Evolutionary conservation across 1,139 yeast genomes (phyloP), one percentile per base, ranked within the genome.

Genomic region (Maudiozyma humilis): DNA sequence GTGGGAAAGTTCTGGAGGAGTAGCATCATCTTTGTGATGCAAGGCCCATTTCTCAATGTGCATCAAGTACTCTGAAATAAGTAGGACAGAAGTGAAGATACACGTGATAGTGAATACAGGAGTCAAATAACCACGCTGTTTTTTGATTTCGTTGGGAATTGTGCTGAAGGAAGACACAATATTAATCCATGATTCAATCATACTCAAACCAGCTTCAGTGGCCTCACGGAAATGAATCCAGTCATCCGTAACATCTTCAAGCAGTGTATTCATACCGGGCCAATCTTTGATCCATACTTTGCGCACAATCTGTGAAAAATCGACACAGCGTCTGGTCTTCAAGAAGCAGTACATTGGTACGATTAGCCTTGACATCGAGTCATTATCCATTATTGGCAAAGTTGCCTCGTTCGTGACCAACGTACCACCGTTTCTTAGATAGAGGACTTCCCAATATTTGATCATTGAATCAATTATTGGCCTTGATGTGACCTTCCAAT

Each of bases 41-140:
- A 59, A 54, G 1, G 75, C 73, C 73, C 75, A 71, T 37, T 63
- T 66, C 56, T 82, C 89, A 33, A 81, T 65, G 13, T 70, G 66
- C 47, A 72, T 71, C 50, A 82, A 64, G 54, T 78, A 80, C 45
- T 80, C 84, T 2, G 86, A 75, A 41, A 82, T 69, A 34, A 82
- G 64, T 43, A 81, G 62, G 3, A 78, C 66, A 1, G 87, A 69
- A 1, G 80, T 73, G 57, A 80, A 82, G 19, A 81, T 70, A 56
- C 85, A 78, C 0, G 85, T 78, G 38, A 82, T 74, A 53, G 83
- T 80, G 58, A 81, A 80, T 14, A 82, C 82, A 2, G 93, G 91
- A 0, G 89, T 81, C 52, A 86, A 69, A 42, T 44, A 48, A 32
- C 80, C 72, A 0, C 84, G 74, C 0, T 82, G n/a, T 13, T 32